Percentiles rank a stretch among this genome's conserved stretches.
These are phyloP conservation scores for Ustulina deusta DNA, from an alignment of 2,329 filamentous ascomycete genomes.

Conservation along the genomic window DNA sequence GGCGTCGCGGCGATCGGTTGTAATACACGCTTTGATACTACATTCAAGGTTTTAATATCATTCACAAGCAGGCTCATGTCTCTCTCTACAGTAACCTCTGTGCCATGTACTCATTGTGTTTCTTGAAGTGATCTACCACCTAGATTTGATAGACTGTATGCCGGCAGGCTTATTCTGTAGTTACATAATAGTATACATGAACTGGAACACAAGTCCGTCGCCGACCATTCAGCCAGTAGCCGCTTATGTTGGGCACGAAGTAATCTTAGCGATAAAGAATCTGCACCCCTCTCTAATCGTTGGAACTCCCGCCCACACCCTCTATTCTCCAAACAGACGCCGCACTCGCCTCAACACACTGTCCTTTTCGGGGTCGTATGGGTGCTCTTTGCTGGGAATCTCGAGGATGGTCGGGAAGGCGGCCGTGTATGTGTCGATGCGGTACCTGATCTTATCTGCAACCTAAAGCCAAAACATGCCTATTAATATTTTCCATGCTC, in stretches of 20 bases:
- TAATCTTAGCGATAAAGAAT: not conserved
- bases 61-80: not conserved
- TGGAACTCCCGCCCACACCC: not conserved
- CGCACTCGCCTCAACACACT: conserved; percentile 91
- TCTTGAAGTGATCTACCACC: conserved; percentile 2
- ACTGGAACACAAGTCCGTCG: not conserved
- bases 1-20: conserved; percentile 17
- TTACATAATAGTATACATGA: conserved; percentile 14
- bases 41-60: conserved; percentile 15
- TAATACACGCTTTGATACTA: conserved; percentile 13
- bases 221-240: not conserved
- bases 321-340: conserved; percentile 75
- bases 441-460: conserved; percentile 91
- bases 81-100: not conserved
- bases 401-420: conserved; percentile 97
- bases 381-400: conserved; percentile 98
- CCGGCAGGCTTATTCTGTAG: not conserved
- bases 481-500: conserved; percentile 11
- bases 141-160: not conserved
- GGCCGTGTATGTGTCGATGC: conserved; percentile 90
- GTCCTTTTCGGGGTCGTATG: conserved; percentile 98
- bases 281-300: not conserved
- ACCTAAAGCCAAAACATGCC: conserved; percentile 68
- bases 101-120: not conserved
- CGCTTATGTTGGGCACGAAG: not conserved